Conservation (phyloP, 805 yeast genomes). For the Wickerhamiella brachini region DNA sequence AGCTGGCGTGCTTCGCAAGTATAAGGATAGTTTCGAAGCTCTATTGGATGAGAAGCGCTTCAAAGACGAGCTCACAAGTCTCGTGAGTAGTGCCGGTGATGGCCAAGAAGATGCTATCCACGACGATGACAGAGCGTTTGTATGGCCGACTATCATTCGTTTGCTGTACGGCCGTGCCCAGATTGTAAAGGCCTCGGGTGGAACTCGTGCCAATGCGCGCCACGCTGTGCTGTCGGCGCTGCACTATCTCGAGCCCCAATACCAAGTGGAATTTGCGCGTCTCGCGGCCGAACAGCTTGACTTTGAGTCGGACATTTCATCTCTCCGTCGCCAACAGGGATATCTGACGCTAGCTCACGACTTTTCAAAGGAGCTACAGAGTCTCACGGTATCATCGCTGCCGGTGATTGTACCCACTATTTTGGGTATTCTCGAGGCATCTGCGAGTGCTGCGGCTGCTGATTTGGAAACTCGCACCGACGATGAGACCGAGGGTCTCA, state of each 20-base stretch:
- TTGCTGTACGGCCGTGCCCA: slow-evolving; percentile 82
- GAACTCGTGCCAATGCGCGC: slow-evolving; percentile 58
- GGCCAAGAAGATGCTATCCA: slow-evolving; percentile 39
- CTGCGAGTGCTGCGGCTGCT: neutral
- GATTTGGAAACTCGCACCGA: slow-evolving; percentile 6
- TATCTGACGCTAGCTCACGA: slow-evolving; percentile 49
- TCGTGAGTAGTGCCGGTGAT: slow-evolving; percentile 32
- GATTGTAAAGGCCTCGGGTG: slow-evolving; percentile 42
- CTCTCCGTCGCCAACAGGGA: slow-evolving; percentile 31
- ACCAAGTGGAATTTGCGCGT: slow-evolving; percentile 44
- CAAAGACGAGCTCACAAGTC: slow-evolving; percentile 66
- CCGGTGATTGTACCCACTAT: slow-evolving; percentile 42
- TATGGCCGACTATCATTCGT: slow-evolving; percentile 63
- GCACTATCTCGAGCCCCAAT: slow-evolving; percentile 25
- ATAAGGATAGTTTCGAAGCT: slow-evolving; percentile 57
- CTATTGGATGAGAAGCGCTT: slow-evolving; percentile 71
- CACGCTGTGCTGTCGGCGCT: slow-evolving; percentile 26
- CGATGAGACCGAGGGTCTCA: slow-evolving; percentile 5
- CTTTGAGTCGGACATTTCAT: slow-evolving; percentile 13
- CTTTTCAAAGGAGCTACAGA: slow-evolving; percentile 44
- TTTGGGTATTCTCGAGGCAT: slow-evolving; percentile 17
- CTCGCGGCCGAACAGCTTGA: slow-evolving; percentile 47
- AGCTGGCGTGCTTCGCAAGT: slow-evolving; percentile 35
- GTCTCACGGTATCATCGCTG: slow-evolving; percentile 36
- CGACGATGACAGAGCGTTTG: slow-evolving; percentile 38